Evolutionary conservation across 1,139 yeast species (phyloP), one percentile per base, ranked within the genome.

Genomic region (Ogataea hybrid): DNA sequence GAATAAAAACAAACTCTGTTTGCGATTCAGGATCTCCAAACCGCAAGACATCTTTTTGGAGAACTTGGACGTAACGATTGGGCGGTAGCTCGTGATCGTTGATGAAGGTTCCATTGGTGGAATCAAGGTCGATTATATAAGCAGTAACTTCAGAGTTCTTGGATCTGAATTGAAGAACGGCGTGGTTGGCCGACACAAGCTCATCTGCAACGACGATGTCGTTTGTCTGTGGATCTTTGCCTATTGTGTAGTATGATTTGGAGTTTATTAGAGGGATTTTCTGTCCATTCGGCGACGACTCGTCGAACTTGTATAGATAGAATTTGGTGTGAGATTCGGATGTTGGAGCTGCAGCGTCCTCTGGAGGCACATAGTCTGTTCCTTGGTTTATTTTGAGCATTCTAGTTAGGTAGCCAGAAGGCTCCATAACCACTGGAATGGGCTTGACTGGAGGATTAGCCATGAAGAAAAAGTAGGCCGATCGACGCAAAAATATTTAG

Each of bases 171-270:
- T 79, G 84, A 9, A 79, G 61, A 1, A 69, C 84, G 8, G 82
- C 80, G 50, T 79, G 84, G 51, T 73, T 76, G 42, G 71, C 69
- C 1, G 81, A 74, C 32, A 75, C 70, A 1, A 72, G 60, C 16
- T 64, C 65, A 37, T 72, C 71, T 14, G 66, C 65, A 2, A 75
- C 57, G 10, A 62, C 58, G 2, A 78, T 65, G 51, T 78, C 79
- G 17, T 68, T 70, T 1, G 71, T 54, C 10, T 64, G 58, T 3
- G 54, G 51, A 45, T 73, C 79, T 29, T 81, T 62, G 0, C 84
- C 84, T 10, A 78, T 52, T 3, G 74, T 31, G 25, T 52, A 51
- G 31, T 34, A 57, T 1, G 63, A 57, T 32, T 54, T 53, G 14
- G 40, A 47, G 16, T 50, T 51, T 5, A 42, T 33, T 3, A 58